Percentiles rank a stretch among this genome's conserved stretches.
Conservation (phyloP, 2,329 filamentous ascomycete species). For the Remersonia thermophila region DNA sequence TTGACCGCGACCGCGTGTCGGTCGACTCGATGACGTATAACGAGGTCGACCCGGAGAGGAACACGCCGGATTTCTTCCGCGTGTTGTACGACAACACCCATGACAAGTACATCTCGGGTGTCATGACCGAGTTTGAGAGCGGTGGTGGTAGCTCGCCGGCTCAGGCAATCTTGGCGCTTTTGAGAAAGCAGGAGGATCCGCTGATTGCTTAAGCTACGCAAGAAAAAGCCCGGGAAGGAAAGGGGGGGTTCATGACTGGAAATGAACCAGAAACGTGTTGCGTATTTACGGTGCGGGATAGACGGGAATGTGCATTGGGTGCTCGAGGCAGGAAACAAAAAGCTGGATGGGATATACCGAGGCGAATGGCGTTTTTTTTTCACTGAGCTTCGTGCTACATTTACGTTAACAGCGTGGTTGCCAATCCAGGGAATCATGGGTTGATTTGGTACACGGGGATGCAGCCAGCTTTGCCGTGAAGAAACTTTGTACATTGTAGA, state of each 20-base stretch:
- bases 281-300: no score
- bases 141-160: constrained; percentile 80
- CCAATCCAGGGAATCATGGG: no score
- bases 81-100: constrained; percentile 89
- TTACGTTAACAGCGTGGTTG: no score
- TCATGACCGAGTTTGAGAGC: constrained; percentile 87
- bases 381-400: no score
- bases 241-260: no score
- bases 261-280: no score
- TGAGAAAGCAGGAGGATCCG: constrained; percentile 46
- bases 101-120: constrained; percentile 72
- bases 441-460: no score
- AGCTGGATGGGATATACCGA: not conserved
- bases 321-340: not conserved
- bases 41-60: constrained; percentile 71
- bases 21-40: constrained; percentile 90
- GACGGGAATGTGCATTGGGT: not conserved
- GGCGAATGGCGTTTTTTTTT: no score
- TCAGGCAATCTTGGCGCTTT: constrained; percentile 61
- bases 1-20: constrained; percentile 71
- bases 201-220: constrained; percentile 23
- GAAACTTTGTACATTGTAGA: no score
- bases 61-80: constrained; percentile 38
- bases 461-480: no score
- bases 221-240: not conserved